These are phyloP conservation scores for Rhynchospora pubera DNA, from an alignment of 176 grass and related monocot genomes.

Conservation along the genomic window DNA sequence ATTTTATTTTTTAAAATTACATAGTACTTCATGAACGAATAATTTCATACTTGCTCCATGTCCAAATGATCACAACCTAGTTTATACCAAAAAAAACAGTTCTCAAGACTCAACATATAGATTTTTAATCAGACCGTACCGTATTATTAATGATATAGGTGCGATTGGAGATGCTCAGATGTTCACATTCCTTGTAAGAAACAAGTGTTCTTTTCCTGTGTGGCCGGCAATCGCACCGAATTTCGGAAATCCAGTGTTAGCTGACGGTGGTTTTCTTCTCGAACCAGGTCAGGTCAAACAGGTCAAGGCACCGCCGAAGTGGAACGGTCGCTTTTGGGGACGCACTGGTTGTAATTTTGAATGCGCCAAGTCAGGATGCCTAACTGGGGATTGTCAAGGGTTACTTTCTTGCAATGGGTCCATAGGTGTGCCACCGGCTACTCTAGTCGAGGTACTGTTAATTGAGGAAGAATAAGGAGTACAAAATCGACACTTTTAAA, in stretches of 20 bases:
- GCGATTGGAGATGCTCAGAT: neutral
- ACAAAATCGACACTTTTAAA: neutral
- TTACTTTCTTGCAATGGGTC: slow-evolving; percentile 76
- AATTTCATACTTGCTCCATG: neutral
- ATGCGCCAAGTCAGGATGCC: slow-evolving; percentile 10
- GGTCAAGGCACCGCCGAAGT: slow-evolving; percentile 45
- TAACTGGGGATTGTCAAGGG: slow-evolving; percentile 68
- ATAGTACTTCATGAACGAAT: neutral
- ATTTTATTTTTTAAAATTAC: neutral
- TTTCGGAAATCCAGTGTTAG: slow-evolving; percentile 51
- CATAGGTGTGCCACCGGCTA: slow-evolving; percentile 52
- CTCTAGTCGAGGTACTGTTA: slow-evolving; percentile 55
- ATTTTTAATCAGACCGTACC: neutral
- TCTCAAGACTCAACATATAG: neutral
- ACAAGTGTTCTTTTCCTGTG: slow-evolving; percentile 72
- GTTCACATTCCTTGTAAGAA: slow-evolving; percentile 49
- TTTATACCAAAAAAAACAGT: neutral
- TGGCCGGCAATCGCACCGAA: slow-evolving; percentile 82
- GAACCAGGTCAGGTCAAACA: slow-evolving; percentile 34
- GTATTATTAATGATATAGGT: neutral
- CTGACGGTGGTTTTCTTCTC: slow-evolving; percentile 62
- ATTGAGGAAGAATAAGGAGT: neutral
- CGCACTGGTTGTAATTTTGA: slow-evolving; percentile 63
- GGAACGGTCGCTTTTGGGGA: slow-evolving; percentile 83
- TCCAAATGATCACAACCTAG: neutral